Evolutionary conservation across 768 basidiomycete genomes (phyloP).

Genomic region (Terana coerulea): DNA sequence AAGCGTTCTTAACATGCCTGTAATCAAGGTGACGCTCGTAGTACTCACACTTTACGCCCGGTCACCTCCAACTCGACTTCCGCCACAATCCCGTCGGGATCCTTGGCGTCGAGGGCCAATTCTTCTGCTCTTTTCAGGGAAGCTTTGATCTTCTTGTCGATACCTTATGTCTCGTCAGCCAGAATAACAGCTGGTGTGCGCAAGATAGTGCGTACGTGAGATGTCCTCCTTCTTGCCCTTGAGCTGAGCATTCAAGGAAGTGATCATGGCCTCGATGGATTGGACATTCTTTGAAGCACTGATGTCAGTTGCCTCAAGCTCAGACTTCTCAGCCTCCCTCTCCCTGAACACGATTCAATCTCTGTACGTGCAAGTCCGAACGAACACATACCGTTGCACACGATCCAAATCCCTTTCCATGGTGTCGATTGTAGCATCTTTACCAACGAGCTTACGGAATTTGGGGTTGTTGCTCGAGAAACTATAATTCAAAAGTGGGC

Average conservation of each 20-base stretch:
- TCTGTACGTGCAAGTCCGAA: neutral
- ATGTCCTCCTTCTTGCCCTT: slow-evolving; percentile 60
- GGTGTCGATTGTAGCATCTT: slow-evolving; percentile 51
- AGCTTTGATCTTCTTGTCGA: slow-evolving; percentile 45
- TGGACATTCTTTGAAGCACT: slow-evolving; percentile 56
- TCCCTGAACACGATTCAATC: slow-evolving; percentile 39
- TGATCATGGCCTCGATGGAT: slow-evolving; percentile 58
- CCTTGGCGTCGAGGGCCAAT: too few species aligned
- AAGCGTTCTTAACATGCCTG: too few species aligned
- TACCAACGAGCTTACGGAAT: slow-evolving; percentile 63
- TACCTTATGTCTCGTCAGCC: slow-evolving; percentile 29
- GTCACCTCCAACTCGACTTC: slow-evolving; percentile 42
- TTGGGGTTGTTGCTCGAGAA: slow-evolving; percentile 56
- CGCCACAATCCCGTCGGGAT: slow-evolving; percentile 47
- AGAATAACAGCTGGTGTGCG: neutral
- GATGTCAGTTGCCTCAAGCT: slow-evolving; percentile 39
- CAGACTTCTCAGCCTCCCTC: slow-evolving; percentile 59
- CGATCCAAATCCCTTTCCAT: slow-evolving; percentile 75
- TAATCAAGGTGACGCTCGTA: too few species aligned
- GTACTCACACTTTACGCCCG: slow-evolving; percentile 39
- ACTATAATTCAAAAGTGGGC: slow-evolving; percentile 41
- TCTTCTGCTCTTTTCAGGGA: slow-evolving; percentile 34
- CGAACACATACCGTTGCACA: slow-evolving; percentile 45
- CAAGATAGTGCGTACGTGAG: slow-evolving; percentile 42
- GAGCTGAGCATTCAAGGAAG: slow-evolving; percentile 56